Conservation (phyloP, 2,329 filamentous ascomycete genomes). For the Fusarium cicatricum region DNA sequence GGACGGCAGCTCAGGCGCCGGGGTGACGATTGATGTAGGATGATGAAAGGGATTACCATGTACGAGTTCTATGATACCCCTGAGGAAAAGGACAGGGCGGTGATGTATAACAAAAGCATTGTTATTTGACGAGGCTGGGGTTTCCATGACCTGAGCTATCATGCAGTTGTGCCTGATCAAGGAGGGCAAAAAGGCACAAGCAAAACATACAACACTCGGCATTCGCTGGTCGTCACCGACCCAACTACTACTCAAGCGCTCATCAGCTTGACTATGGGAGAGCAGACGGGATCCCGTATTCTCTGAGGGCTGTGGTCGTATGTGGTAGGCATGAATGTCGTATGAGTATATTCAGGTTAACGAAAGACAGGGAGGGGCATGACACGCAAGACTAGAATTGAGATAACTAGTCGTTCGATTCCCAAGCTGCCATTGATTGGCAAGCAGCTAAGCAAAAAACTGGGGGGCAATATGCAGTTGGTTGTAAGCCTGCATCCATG, state of each 20-base stretch:
- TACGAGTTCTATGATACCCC: constrained; percentile 16
- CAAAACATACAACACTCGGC: constrained; percentile 10
- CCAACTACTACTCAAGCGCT: constrained; percentile 6
- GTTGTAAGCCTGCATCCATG: background rate
- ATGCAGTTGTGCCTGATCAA: background rate
- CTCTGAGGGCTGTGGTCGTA: constrained; percentile 6
- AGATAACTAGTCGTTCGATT: no score
- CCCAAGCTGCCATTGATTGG: no score
- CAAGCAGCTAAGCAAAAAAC: background rate
- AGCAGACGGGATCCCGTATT: constrained; percentile 12
- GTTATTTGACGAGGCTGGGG: background rate
- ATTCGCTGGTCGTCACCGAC: constrained; percentile 8
- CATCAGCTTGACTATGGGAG: constrained; percentile 14
- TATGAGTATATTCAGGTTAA: background rate
- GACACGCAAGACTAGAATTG: no score
- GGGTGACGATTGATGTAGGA: constrained; percentile 11
- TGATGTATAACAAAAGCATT: background rate
- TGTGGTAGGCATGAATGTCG: background rate
- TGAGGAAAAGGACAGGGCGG: background rate
- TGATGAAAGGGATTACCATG: background rate
- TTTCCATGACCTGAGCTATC: no score
- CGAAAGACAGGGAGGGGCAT: no score
- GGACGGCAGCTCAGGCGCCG: constrained; percentile 13
- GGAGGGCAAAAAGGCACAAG: background rate
- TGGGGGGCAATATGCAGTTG: constrained; percentile 2